Evolutionary conservation across 2,329 filamentous ascomycete genomes (phyloP).

Genomic region (Thielaviopsis euricoi): DNA sequence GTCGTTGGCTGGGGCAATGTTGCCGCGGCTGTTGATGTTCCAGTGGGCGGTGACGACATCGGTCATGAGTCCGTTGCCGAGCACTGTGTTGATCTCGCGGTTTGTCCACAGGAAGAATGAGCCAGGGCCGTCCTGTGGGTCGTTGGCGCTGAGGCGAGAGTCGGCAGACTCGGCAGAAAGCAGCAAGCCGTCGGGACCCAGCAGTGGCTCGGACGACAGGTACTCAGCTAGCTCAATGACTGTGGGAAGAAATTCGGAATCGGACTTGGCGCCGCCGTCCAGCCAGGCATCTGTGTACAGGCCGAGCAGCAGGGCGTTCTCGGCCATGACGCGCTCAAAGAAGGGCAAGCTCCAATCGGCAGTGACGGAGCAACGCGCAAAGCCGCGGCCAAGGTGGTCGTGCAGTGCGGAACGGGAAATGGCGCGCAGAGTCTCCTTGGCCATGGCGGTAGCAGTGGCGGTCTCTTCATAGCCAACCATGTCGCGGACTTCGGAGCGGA

Average conservation of each 20-base stretch:
- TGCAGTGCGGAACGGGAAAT: slow-evolving; percentile 44
- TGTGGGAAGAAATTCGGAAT: slow-evolving; percentile 58
- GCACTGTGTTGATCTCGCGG: slow-evolving; percentile 65
- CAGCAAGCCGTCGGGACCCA: slow-evolving; percentile 55
- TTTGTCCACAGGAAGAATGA: slow-evolving; percentile 91
- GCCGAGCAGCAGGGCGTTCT: slow-evolving; percentile 72
- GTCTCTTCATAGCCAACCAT: slow-evolving; percentile 77
- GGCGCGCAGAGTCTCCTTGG: slow-evolving; percentile 58
- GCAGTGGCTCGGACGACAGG: slow-evolving; percentile 54
- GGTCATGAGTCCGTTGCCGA: slow-evolving; percentile 30
- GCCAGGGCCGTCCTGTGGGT: slow-evolving; percentile 60
- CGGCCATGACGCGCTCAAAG: slow-evolving; percentile 94
- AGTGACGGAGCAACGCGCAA: slow-evolving; percentile 70
- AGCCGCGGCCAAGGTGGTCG: slow-evolving; percentile 40
- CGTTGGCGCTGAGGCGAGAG: slow-evolving; percentile 56
- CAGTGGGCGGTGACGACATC: slow-evolving; percentile 53
- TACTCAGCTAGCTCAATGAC: slow-evolving; percentile 79
- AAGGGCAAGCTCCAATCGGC: slow-evolving; percentile 86
- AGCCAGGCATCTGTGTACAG: slow-evolving; percentile 80
- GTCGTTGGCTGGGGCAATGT: slow-evolving; percentile 68
- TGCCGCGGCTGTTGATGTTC: slow-evolving; percentile 69
- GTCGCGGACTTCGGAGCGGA: slow-evolving; percentile 57
- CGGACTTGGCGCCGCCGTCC: slow-evolving; percentile 29
- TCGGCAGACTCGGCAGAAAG: slow-evolving; percentile 84
- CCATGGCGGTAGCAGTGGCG: slow-evolving; percentile 58